These are phyloP conservation scores for Platanthera zijinensis DNA, from an alignment of 106 monocot genomes.

Conservation along the genomic window DNA sequence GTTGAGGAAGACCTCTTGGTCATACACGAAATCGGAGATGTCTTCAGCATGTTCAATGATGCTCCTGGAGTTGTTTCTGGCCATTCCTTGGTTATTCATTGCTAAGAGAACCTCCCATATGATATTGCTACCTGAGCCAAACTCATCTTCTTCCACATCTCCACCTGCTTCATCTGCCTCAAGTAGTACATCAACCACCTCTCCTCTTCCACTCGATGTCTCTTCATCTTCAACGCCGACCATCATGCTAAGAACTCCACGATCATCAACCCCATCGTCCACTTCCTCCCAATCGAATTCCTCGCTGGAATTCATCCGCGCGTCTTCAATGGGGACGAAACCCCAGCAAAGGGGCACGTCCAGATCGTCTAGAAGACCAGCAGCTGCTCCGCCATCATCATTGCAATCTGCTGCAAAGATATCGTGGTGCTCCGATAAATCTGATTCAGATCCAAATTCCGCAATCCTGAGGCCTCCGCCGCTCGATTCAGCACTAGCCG, in stretches of 20 bases:
- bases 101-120: conserved; percentile 30
- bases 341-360: conserved; percentile 12
- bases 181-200: not conserved
- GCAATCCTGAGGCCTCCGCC: conserved; percentile 9
- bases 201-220: conserved; percentile 6
- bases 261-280: conserved; percentile 9
- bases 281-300: conserved; percentile 46
- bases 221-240: conserved; percentile 6
- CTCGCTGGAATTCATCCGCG: conserved; percentile 4
- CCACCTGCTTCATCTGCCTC: not conserved
- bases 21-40: not conserved
- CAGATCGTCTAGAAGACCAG: not conserved
- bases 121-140: not conserved
- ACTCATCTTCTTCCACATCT: not conserved
- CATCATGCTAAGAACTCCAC: conserved; percentile 10
- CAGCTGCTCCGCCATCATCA: not conserved
- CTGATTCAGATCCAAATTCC: conserved; percentile 15
- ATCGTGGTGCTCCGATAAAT: conserved; percentile 5
- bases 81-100: not conserved
- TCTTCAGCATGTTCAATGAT: not conserved
- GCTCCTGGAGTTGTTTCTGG: not conserved
- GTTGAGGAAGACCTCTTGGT: not conserved
- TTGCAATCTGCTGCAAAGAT: not conserved
- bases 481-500: not conserved
- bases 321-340: conserved; percentile 13